Evolutionary conservation across 192 early-diverging fungal species (phyloP).

Genomic region (Cladochytrium replicatum): DNA sequence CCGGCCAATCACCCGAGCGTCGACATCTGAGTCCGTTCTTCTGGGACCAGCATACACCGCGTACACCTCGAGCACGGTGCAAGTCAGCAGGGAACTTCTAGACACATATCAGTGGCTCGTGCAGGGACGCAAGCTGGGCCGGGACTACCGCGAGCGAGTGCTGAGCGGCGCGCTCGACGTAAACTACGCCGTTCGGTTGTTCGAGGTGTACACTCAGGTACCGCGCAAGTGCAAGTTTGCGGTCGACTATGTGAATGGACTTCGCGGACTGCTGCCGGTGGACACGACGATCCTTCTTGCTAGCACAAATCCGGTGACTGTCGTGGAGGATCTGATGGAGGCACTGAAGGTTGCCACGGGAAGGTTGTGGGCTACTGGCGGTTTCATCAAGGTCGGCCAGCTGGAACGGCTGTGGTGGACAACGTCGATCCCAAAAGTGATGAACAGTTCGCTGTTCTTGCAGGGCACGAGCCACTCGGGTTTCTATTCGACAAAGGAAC

Average conservation of each 20-base stretch:
- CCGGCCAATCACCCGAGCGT: no score
- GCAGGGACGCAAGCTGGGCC: no score
- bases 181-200: no score
- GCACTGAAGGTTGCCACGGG: background rate
- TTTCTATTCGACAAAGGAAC: no score
- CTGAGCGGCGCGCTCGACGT: no score
- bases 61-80: no score
- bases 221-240: background rate
- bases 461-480: background rate
- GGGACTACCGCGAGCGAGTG: no score
- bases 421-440: background rate
- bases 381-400: constrained; percentile 2
- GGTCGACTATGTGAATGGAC: constrained; percentile 1
- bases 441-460: background rate
- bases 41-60: no score
- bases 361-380: constrained; percentile 3
- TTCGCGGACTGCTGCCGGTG: constrained; percentile 1
- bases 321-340: background rate
- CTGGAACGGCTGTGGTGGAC: background rate
- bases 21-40: no score
- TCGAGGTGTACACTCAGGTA: background rate
- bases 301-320: background rate
- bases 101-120: no score
- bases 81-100: no score
- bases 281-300: background rate